Evolutionary conservation across 2,329 filamentous ascomycete species (phyloP).

Genomic region (Phialocephala subalpina): DNA sequence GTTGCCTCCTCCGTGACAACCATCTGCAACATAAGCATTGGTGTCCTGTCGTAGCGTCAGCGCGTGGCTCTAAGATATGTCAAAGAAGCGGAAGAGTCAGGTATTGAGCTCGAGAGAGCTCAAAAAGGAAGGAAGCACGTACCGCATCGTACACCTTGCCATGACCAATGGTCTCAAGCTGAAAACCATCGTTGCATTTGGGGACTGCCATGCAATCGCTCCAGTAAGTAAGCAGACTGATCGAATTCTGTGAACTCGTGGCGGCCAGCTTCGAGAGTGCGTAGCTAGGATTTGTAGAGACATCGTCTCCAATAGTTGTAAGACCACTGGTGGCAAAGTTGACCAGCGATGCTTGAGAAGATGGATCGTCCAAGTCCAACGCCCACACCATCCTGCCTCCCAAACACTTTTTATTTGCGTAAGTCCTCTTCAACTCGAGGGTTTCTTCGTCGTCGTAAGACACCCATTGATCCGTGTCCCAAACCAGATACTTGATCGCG

Average conservation of each 20-base stretch:
- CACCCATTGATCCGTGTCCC: neutral
- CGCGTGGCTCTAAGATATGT: too few relatives aligned
- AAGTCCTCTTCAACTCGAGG: conserved; percentile 40
- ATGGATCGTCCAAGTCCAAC: conserved; percentile 22
- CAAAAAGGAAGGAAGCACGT: too few relatives aligned
- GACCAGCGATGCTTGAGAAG: neutral
- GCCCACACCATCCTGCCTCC: conserved; percentile 40
- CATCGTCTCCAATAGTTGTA: neutral
- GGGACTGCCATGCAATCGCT: neutral
- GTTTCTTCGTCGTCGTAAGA: conserved; percentile 43
- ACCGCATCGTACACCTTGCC: neutral
- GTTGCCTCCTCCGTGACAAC: neutral
- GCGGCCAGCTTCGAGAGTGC: neutral
- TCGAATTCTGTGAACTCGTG: neutral
- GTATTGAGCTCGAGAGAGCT: too few relatives aligned
- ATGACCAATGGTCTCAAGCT: neutral
- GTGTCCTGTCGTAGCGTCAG: neutral
- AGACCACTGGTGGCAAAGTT: neutral
- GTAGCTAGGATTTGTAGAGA: neutral
- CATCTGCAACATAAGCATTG: neutral
- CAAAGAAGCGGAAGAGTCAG: too few relatives aligned
- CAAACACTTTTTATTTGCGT: conserved; percentile 37
- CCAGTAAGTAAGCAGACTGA: neutral
- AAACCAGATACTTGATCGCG: conserved; percentile 34
- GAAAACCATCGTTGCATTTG: neutral